Conservation (phyloP, 768 basidiomycete species). For the Mycena polygramma region DNA sequence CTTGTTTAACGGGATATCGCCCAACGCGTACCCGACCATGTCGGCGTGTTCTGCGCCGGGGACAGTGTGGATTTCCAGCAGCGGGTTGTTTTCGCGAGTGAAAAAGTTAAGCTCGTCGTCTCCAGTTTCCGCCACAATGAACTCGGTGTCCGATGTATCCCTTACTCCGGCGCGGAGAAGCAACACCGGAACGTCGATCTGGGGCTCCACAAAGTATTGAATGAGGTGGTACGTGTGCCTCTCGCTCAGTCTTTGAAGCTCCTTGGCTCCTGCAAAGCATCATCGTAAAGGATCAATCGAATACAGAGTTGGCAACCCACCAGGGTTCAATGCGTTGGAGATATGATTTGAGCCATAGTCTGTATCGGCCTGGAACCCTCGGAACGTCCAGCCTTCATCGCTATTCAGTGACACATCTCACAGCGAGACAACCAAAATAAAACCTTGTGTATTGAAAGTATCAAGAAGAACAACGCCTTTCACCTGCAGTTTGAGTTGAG, state of each 20-base stretch:
- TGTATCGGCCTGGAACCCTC: constrained; percentile 4
- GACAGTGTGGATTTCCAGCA: constrained; percentile 7
- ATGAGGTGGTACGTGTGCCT: constrained; percentile 15
- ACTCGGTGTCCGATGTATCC: constrained; percentile 18
- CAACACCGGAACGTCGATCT: constrained; percentile 10
- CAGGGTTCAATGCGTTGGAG: constrained; percentile 15
- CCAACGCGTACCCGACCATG: constrained; percentile 8
- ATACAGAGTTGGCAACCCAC: neutral
- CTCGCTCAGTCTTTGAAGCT: constrained; percentile 20
- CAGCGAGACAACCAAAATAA: neutral
- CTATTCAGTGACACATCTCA: neutral
- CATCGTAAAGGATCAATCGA: neutral
- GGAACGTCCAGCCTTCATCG: constrained; percentile 5
- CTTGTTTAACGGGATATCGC: too few species aligned
- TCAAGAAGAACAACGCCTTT: constrained; percentile 17
- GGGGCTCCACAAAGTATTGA: constrained; percentile 18
- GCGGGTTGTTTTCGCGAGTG: constrained; percentile 14
- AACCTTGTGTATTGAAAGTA: constrained; percentile 14
- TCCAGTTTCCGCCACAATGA: constrained; percentile 5
- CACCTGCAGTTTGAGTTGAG: constrained; percentile 6
- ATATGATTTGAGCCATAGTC: constrained; percentile 20
- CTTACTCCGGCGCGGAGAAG: constrained; percentile 18
- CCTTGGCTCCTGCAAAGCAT: constrained; percentile 14
- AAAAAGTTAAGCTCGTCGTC: constrained; percentile 28
- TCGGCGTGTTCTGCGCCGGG: constrained; percentile 9